These are phyloP conservation scores for Capsella bursapastoris DNA, from an alignment of 345 rosid species.

Conservation along the genomic window DNA sequence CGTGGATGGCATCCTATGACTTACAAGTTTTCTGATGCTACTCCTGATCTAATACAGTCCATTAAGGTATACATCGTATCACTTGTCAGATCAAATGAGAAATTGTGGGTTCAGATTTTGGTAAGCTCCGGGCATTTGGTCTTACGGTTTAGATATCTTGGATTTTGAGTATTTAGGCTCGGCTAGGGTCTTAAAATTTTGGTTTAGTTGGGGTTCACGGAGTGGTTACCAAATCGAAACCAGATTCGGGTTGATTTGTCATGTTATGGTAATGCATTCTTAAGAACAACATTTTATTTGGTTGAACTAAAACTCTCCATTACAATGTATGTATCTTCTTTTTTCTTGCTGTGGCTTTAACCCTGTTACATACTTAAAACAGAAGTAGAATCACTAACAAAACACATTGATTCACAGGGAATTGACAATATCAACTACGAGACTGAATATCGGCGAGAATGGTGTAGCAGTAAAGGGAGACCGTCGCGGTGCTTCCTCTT, in stretches of 20 bases:
- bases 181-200: background rate
- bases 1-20: slow-evolving; percentile 95
- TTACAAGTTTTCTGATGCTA: slow-evolving; percentile 83
- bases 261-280: background rate
- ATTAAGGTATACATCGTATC: slow-evolving; percentile 66
- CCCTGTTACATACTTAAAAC: slow-evolving; percentile 2
- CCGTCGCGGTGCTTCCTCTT: slow-evolving; percentile 88
- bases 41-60: slow-evolving; percentile 65
- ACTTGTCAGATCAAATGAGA: background rate
- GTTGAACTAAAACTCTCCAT: background rate
- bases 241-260: background rate
- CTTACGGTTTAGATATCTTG: background rate
- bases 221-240: background rate
- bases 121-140: background rate
- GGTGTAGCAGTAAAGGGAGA: slow-evolving; percentile 91
- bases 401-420: slow-evolving; percentile 51
- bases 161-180: background rate
- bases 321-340: background rate
- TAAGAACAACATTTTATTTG: background rate
- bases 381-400: background rate
- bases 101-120: background rate
- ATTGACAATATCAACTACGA: slow-evolving; percentile 83
- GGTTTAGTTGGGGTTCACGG: background rate
- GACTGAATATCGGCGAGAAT: slow-evolving; percentile 86
- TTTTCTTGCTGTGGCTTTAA: background rate